Conservation (phyloP, 228 moss, liverwort and hornwort species). For the Sphagnum fallax region DNA sequence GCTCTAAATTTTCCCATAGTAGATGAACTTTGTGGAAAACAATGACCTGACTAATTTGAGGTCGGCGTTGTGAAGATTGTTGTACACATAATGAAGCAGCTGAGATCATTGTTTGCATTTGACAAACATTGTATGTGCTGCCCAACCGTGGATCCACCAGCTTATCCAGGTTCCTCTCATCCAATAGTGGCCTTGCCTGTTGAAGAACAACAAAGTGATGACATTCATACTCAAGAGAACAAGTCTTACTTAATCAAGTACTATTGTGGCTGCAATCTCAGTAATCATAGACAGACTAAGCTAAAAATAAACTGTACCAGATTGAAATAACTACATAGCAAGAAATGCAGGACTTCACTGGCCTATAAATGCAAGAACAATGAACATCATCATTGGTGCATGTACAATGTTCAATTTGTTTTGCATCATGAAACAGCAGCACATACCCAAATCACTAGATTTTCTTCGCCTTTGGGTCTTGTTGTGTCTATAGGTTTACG, state of each 20-base stretch:
- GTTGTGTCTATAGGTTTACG: slow-evolving; percentile 64
- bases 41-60: slow-evolving; percentile 54
- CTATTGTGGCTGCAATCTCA: background rate
- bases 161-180: slow-evolving; percentile 39
- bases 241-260: background rate
- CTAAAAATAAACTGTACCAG: too few relatives aligned
- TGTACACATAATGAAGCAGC: slow-evolving; percentile 74
- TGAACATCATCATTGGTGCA: too few relatives aligned
- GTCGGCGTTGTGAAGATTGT: slow-evolving; percentile 70
- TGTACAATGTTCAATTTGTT: too few relatives aligned
- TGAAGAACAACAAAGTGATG: background rate
- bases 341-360: too few relatives aligned
- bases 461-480: slow-evolving; percentile 63
- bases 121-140: slow-evolving; percentile 38
- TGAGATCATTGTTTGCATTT: slow-evolving; percentile 56
- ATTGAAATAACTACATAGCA: too few relatives aligned
- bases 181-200: slow-evolving; percentile 76
- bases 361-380: too few relatives aligned
- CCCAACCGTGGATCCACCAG: slow-evolving; percentile 68
- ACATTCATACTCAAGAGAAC: background rate
- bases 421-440: background rate
- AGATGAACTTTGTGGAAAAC: too few relatives aligned
- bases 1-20: background rate
- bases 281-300: background rate
- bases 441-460: slow-evolving; percentile 90